Conservation (phyloP, 2,329 filamentous ascomycete genomes). For the Amauroascus niger region DNA sequence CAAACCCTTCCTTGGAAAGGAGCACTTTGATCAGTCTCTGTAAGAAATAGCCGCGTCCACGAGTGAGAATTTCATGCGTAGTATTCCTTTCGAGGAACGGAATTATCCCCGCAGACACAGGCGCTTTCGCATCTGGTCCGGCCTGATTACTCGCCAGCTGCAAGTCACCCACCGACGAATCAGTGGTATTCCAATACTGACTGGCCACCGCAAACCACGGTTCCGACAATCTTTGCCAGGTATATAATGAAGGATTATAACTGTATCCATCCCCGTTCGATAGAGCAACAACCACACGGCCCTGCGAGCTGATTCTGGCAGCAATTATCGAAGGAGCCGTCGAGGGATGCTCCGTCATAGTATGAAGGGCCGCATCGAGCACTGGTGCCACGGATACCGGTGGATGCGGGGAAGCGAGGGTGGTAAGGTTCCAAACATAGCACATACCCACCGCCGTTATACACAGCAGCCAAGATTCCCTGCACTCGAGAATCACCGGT, state of each 20-base stretch:
- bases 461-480: constrained; percentile 79
- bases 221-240: constrained; percentile 93
- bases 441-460: constrained; percentile 81
- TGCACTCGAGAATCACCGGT: constrained; percentile 84
- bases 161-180: constrained; percentile 74
- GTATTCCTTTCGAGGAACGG: constrained; percentile 90
- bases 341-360: constrained; percentile 68
- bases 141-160: constrained; percentile 60
- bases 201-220: constrained; percentile 96
- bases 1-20: constrained; percentile 79
- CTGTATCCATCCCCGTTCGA: constrained; percentile 91
- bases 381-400: constrained; percentile 82
- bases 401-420: constrained; percentile 73
- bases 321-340: constrained; percentile 78
- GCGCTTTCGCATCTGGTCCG: constrained; percentile 41
- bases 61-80: constrained; percentile 81
- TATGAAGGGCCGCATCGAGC: constrained; percentile 73
- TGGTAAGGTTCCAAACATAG: constrained; percentile 87
- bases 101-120: constrained; percentile 81
- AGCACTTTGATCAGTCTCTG: constrained; percentile 85
- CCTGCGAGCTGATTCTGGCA: constrained; percentile 79
- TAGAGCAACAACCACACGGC: constrained; percentile 77
- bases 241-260: constrained; percentile 75
- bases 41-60: constrained; percentile 81
- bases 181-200: constrained; percentile 98